These are phyloP conservation scores for Spinellus fusiger DNA, from an alignment of 192 early-diverging fungal species.

Conservation along the genomic window DNA sequence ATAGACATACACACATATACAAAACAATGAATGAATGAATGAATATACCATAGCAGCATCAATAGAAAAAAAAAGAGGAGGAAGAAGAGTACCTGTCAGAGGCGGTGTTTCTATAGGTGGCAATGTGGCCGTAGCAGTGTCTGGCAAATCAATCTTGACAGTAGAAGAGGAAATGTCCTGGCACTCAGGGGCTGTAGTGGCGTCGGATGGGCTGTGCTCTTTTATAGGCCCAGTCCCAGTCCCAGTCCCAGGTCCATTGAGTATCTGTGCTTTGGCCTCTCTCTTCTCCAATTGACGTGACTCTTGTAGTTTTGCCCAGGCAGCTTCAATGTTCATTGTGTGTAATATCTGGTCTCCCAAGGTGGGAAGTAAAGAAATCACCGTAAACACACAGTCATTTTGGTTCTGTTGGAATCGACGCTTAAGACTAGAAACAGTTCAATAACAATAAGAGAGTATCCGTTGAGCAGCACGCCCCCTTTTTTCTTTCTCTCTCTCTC, in stretches of 20 bases:
- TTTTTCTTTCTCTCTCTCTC: neutral
- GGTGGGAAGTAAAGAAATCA: conserved; percentile 77
- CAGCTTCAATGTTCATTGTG: conserved; percentile 73
- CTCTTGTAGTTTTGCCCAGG: conserved; percentile 61
- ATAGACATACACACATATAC: no score
- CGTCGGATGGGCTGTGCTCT: neutral
- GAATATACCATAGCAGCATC: no score
- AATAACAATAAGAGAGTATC: conserved; percentile 1
- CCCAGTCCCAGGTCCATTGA: neutral
- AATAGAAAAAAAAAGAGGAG: no score
- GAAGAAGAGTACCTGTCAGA: no score
- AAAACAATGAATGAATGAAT: no score
- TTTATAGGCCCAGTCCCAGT: neutral
- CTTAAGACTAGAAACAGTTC: conserved; percentile 54
- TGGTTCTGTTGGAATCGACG: conserved; percentile 93
- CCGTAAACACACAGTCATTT: conserved; percentile 82
- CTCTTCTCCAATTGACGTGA: conserved; percentile 27
- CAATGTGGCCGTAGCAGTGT: no score
- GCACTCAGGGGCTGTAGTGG: neutral
- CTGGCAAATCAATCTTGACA: neutral
- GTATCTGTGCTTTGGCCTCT: conserved; percentile 13
- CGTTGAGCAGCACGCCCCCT: neutral
- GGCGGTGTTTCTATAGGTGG: no score
- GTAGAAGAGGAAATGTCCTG: neutral
- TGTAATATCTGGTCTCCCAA: conserved; percentile 72